Evolutionary conservation across 2,329 filamentous ascomycete genomes (phyloP).

Genomic region (Colletotrichum kahawae): DNA sequence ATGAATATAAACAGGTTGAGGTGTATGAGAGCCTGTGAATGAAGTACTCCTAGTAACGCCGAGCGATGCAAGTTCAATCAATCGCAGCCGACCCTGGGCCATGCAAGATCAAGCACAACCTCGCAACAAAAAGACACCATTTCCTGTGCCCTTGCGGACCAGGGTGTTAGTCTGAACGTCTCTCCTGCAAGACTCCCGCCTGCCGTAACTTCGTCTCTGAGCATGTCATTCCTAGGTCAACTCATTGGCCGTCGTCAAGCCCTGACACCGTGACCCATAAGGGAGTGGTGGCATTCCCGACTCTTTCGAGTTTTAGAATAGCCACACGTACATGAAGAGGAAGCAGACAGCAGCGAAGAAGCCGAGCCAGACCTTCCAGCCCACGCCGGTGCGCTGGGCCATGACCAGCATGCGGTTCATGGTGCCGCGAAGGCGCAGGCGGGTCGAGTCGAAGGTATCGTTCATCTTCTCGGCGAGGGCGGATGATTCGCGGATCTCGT

Average conservation of each 20-base stretch:
- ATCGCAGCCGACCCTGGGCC: background rate
- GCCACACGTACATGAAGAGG: conserved; percentile 91
- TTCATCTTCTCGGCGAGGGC: conserved; percentile 95
- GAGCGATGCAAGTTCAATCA: background rate
- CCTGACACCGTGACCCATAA: background rate
- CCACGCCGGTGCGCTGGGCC: conserved; percentile 92
- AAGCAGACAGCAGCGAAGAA: conserved; percentile 87
- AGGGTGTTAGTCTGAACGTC: background rate
- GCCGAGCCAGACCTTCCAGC: conserved; percentile 90
- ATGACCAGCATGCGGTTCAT: conserved; percentile 98
- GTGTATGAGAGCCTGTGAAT: background rate
- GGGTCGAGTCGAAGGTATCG: conserved; percentile 86
- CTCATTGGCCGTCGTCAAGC: background rate
- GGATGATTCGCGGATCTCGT: conserved; percentile 91
- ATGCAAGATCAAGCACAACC: background rate
- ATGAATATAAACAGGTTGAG: background rate
- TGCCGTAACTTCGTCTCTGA: background rate
- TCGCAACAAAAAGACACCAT: background rate
- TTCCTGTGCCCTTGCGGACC: background rate
- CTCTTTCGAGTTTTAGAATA: conserved; percentile 61
- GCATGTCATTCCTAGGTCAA: background rate
- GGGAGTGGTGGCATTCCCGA: background rate
- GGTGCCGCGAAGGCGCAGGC: conserved; percentile 81
- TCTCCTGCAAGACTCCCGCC: background rate
- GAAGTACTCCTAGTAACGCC: background rate